Evolutionary conservation across 306 rosid genomes (phyloP).

Genomic region (Quillaja saponaria): DNA sequence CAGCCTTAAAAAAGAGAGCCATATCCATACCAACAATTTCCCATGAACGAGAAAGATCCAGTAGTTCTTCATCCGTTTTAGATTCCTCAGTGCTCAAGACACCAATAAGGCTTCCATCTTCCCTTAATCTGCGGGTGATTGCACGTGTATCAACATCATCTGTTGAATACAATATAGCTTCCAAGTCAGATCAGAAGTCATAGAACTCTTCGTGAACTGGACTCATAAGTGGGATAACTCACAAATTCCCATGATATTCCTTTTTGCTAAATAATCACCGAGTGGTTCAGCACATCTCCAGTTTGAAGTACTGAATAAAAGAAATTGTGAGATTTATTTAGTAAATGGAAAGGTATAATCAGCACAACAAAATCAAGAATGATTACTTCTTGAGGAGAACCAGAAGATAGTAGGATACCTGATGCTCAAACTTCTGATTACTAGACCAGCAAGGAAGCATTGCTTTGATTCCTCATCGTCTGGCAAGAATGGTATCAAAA

Average conservation of each 20-base stretch:
- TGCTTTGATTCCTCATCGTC: conserved; percentile 83
- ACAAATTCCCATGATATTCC: conserved; percentile 98
- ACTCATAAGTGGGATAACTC: conserved; percentile 37
- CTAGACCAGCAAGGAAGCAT: conserved; percentile 88
- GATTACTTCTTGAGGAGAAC: background rate
- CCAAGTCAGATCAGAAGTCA: conserved; percentile 20
- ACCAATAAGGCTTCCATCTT: conserved; percentile 96
- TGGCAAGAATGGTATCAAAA: conserved; percentile 30
- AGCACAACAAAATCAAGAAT: conserved; percentile 19
- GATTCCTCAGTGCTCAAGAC: conserved; percentile 83
- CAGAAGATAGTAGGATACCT: conserved; percentile 42
- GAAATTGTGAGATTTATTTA: conserved; percentile 6
- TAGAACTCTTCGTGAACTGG: conserved; percentile 1
- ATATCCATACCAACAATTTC: conserved; percentile 82
- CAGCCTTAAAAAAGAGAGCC: conserved; percentile 7
- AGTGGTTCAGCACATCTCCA: conserved; percentile 76
- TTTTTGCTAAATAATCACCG: conserved; percentile 70
- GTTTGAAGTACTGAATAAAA: conserved; percentile 76
- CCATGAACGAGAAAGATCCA: conserved; percentile 83
- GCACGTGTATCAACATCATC: conserved; percentile 96
- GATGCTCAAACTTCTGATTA: conserved; percentile 81
- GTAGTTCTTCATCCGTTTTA: conserved; percentile 78
- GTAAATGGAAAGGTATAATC: conserved; percentile 13
- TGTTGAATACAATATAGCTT: conserved; percentile 42
- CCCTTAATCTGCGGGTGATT: conserved; percentile 84